These are phyloP conservation scores for Chaetomium sp. DNA, from an alignment of 2,329 filamentous ascomycete species.

Conservation along the genomic window DNA sequence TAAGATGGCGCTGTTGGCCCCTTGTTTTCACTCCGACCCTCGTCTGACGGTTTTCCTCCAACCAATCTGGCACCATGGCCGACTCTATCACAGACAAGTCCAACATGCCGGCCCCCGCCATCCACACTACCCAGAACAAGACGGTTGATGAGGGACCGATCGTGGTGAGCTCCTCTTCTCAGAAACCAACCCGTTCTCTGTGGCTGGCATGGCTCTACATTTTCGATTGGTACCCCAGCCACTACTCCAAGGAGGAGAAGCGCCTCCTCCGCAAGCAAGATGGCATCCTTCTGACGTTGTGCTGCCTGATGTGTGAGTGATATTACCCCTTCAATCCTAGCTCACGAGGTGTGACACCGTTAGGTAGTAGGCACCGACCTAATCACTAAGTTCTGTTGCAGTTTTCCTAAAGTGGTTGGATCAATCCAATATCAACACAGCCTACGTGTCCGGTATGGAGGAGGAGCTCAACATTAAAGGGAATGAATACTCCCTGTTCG, in stretches of 20 bases:
- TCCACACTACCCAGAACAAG: neutral
- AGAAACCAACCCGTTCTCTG: neutral
- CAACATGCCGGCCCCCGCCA: neutral
- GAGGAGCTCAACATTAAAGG: conserved; percentile 3
- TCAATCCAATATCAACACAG: conserved; percentile 7
- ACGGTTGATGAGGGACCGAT: neutral
- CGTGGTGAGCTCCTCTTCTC: neutral
- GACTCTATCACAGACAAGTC: neutral
- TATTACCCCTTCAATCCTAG: neutral
- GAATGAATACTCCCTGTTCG: conserved; percentile 5
- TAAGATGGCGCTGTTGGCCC: neutral
- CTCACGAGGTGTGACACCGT: too few relatives aligned
- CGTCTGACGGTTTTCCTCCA: too few relatives aligned
- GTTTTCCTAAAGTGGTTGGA: conserved; percentile 3
- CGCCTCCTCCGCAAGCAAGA: conserved; percentile 2
- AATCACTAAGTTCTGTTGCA: too few relatives aligned
- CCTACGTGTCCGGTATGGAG: conserved; percentile 6
- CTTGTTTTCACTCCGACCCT: too few relatives aligned
- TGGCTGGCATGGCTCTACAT: conserved; percentile 1
- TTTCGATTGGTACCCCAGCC: conserved; percentile 7
- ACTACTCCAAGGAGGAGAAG: conserved; percentile 6
- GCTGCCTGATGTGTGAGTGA: conserved; percentile 1
- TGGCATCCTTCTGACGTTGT: neutral
- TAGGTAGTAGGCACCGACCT: too few relatives aligned
- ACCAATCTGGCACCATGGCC: neutral